Evolutionary conservation across 305 asterid species (phyloP), one percentile per base, ranked within the genome.

Genomic region (Nicotiana rustica): DNA sequence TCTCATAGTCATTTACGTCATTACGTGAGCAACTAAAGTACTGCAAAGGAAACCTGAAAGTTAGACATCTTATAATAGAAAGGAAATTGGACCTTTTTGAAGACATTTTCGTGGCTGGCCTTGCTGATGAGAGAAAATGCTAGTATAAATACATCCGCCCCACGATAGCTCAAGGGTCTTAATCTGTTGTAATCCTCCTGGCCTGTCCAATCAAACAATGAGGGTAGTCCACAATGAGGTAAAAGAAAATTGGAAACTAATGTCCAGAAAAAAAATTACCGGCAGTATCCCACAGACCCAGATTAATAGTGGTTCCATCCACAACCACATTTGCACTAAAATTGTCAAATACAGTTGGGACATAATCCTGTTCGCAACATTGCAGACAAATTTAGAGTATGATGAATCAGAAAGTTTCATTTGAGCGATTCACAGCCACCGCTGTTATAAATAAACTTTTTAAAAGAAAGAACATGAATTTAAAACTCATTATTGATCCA

Each of bases 261-360:
- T 5, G 17, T 70, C 36, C 18, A 5, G 4, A 49, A 12, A 5
- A 4, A 25, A 25, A 6, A 1, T 56, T 38, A 78, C 82, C 71
- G 36, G 82, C 82, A 36, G 82, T 78, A 64, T 60, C 82, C 82
- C 82, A 78, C 18, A 78, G 1, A 10, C 71, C 71, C 6, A 78
- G 38, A 60, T 36, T 78, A 60, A 78, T n/a, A n/a, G 81, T 59
- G 68, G 36, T 59, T 36, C 69, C 69, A 78, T 78, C 71, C 38
- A 78, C 82, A 60, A 64, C 67, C 49, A 78, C 71, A 13, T 78
- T 78, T 36, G 82, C 82, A 78, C 82, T 78, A 78, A 78, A 78
- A 19, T 78, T 78, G 69, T 60, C 82, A 36, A 78, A 78, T 25
- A 78, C 59, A 18, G 71, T 78, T 10, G 82, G 82, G 36, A 60